Percentiles rank a stretch among this genome's conserved stretches.
Conservation (phyloP, 2,329 filamentous ascomycete species). For the Aschersonia sp. region DNA sequence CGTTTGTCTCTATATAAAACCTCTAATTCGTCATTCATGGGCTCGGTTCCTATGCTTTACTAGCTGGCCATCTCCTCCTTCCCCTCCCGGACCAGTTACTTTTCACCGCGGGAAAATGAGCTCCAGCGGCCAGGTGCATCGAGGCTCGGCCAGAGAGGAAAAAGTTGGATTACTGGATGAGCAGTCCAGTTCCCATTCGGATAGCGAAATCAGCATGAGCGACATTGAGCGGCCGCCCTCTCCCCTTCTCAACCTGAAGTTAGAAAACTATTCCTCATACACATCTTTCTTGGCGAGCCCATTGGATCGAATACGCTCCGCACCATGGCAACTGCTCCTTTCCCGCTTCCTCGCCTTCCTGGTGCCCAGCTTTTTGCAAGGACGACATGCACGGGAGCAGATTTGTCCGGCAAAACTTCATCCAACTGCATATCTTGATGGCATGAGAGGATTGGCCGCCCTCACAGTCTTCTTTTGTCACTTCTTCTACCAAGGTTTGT, state of each 20-base stretch:
- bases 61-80: background rate
- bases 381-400: conserved; percentile 24
- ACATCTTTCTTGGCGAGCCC: conserved; percentile 9
- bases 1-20: background rate
- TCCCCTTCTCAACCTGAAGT: conserved; percentile 6
- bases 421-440: conserved; percentile 43
- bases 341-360: conserved; percentile 28
- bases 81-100: background rate
- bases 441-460: conserved; percentile 40
- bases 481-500: conserved; percentile 36
- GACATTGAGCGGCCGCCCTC: conserved; percentile 16
- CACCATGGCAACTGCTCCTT: conserved; percentile 22
- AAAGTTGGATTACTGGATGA: conserved; percentile 30
- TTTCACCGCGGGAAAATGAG: conserved; percentile 23
- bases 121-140: conserved; percentile 18
- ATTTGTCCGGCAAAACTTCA: conserved; percentile 25
- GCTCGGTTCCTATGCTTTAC: background rate
- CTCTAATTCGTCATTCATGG: background rate
- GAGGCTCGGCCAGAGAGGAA: conserved; percentile 25
- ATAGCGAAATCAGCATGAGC: conserved; percentile 24
- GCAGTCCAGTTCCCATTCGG: conserved; percentile 25
- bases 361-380: conserved; percentile 37
- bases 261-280: conserved; percentile 5
- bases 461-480: conserved; percentile 43
- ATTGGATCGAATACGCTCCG: conserved; percentile 12